Conservation (phyloP, 192 early-diverging fungal genomes). For the Phlyctochytrium bullatum region DNA sequence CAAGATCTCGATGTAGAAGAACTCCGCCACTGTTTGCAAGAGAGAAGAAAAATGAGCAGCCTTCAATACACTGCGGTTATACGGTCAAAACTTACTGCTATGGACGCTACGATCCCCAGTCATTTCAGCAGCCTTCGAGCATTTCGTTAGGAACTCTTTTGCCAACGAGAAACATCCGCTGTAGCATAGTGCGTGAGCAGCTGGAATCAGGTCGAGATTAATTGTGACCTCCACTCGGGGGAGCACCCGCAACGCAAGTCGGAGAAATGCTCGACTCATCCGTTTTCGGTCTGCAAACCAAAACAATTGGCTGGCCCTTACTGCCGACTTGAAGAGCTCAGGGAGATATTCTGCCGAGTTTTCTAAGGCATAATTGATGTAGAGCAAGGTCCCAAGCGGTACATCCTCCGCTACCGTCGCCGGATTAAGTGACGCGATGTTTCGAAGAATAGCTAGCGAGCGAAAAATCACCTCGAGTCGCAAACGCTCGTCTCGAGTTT, state of each 20-base stretch:
- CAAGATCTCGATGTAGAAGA: background rate
- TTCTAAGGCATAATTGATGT: background rate
- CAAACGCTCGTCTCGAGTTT: slow-evolving; percentile 14
- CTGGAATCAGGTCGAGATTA: background rate
- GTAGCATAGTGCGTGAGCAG: background rate
- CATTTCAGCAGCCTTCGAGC: background rate
- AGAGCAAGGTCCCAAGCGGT: background rate
- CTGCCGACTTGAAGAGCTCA: background rate
- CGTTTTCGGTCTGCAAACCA: background rate
- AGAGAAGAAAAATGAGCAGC: too few species aligned
- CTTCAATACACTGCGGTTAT: too few species aligned
- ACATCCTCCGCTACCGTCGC: background rate
- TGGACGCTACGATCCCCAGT: background rate
- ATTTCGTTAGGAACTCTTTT: background rate
- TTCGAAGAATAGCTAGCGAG: background rate
- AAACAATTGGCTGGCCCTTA: background rate
- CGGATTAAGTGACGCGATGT: background rate
- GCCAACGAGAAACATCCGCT: background rate
- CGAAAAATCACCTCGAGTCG: slow-evolving; percentile 3
- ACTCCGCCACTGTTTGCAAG: background rate
- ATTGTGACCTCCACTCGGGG: background rate
- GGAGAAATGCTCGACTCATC: background rate
- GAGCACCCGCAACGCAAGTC: background rate
- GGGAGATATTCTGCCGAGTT: background rate
- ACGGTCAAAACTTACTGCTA: background rate